These are phyloP conservation scores for Phytophthora fragariaefolia DNA, from an alignment of 352 stramenopile species.

Conservation along the genomic window DNA sequence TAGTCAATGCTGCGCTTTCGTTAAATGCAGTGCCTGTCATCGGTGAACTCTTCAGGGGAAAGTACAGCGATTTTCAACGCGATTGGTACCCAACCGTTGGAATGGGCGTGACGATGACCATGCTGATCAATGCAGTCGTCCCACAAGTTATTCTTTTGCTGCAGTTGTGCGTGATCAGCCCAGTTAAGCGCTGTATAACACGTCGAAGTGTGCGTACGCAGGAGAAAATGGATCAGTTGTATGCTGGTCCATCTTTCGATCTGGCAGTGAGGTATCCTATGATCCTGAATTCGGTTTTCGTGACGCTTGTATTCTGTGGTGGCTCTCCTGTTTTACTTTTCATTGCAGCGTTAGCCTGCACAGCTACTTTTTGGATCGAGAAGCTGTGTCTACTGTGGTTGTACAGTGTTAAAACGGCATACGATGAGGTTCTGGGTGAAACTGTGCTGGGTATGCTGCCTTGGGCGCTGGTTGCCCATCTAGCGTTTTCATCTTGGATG, in stretches of 20 bases:
- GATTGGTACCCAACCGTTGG: conserved; percentile 90
- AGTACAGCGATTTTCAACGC: conserved; percentile 85
- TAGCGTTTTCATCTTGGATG: conserved; percentile 86
- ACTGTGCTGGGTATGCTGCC: conserved; percentile 61
- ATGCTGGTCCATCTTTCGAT: conserved; percentile 74
- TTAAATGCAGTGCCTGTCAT: conserved; percentile 52
- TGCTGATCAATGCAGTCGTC: conserved; percentile 84
- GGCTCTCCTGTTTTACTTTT: conserved; percentile 83
- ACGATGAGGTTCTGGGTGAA: conserved; percentile 80
- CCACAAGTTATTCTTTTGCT: conserved; percentile 69
- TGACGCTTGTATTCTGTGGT: conserved; percentile 85
- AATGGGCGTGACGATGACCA: conserved; percentile 87
- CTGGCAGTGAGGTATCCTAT: conserved; percentile 84
- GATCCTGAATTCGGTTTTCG: conserved; percentile 86
- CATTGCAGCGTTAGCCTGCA: conserved; percentile 67
- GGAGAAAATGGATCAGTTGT: conserved; percentile 80
- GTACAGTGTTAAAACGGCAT: conserved; percentile 82
- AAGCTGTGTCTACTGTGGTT: conserved; percentile 81
- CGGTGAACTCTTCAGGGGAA: conserved; percentile 72
- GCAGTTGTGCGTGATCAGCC: conserved; percentile 65
- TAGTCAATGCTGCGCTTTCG: conserved; percentile 73
- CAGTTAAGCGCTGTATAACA: conserved; percentile 49
- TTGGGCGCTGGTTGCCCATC: conserved; percentile 73
- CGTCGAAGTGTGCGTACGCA: conserved; percentile 66
- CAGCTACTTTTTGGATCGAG: conserved; percentile 79